Evolutionary conservation across 306 rosid species (phyloP).

Genomic region (Leucaena leucocephala): DNA sequence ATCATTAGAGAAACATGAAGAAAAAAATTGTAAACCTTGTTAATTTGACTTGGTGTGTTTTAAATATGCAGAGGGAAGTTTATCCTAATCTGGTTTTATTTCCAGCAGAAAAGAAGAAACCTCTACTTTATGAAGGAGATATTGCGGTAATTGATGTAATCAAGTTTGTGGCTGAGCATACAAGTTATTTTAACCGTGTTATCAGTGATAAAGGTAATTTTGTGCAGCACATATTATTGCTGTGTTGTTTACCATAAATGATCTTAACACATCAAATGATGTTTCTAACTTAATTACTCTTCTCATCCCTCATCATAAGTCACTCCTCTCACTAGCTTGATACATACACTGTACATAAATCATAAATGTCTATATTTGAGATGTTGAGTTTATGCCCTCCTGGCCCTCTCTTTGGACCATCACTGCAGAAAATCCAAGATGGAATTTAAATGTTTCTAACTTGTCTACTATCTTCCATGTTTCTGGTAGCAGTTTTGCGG

Average conservation of each 20-base stretch:
- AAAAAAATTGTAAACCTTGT: constrained; percentile 12
- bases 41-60: constrained; percentile 39
- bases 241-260: constrained; percentile 21
- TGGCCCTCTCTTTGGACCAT: not conserved
- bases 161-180: constrained; percentile 74
- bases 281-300: not conserved
- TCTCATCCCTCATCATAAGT: not conserved
- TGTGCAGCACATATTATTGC: not conserved
- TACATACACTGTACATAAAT: not conserved
- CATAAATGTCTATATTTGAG: not conserved
- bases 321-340: not conserved
- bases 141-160: constrained; percentile 71
- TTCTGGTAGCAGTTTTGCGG: constrained; percentile 59
- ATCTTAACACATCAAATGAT: not conserved
- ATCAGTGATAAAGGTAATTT: constrained; percentile 67
- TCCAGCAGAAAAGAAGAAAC: constrained; percentile 74
- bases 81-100: constrained; percentile 85
- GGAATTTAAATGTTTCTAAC: not conserved
- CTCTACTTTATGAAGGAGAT: constrained; percentile 73
- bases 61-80: constrained; percentile 72
- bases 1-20: constrained; percentile 6
- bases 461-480: constrained; percentile 28
- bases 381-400: not conserved
- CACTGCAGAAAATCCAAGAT: not conserved
- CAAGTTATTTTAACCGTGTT: constrained; percentile 64